Conservation (phyloP, 179 eudicot genomes). For the Silene vulgaris region DNA sequence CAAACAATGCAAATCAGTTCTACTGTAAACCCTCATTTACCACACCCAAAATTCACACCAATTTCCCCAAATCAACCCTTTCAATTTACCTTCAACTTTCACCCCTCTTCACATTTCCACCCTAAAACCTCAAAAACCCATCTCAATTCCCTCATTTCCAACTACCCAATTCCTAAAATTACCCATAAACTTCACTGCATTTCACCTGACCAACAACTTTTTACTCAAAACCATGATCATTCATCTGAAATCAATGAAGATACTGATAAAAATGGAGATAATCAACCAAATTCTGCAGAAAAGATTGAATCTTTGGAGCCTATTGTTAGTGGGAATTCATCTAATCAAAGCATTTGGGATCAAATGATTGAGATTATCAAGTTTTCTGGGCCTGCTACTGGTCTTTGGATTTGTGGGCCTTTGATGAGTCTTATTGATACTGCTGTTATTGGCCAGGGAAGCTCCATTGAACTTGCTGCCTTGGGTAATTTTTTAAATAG, state of each 20-base stretch:
- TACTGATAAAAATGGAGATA: not conserved
- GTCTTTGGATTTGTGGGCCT: conserved; percentile 91
- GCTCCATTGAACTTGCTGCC: conserved; percentile 95
- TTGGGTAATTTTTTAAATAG: conserved; percentile 43
- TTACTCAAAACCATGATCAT: conserved; percentile 19
- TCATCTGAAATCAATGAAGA: conserved; percentile 8
- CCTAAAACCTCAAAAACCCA: conserved; percentile 13
- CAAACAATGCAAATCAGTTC: conserved; percentile 27
- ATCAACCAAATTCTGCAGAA: conserved; percentile 18
- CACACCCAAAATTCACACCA: conserved; percentile 14
- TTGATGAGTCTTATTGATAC: conserved; percentile 97
- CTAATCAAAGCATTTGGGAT: conserved; percentile 52
- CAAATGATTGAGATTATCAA: conserved; percentile 78
- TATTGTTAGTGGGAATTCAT: conserved; percentile 29
- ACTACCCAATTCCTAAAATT: not conserved
- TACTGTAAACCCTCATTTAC: conserved; percentile 11
- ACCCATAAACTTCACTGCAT: conserved; percentile 24
- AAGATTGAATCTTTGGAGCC: conserved; percentile 21
- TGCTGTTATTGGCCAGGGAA: conserved; percentile 85
- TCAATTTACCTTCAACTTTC: not conserved
- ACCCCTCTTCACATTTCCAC: conserved; percentile 16
- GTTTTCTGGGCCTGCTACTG: conserved; percentile 92
- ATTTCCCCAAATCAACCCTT: not conserved
- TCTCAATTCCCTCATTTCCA: not conserved
- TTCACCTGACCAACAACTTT: conserved; percentile 28